Base-by-base conservation (phyloP, 768 basidiomycete species). In the Trametes gibbosa region DNA sequence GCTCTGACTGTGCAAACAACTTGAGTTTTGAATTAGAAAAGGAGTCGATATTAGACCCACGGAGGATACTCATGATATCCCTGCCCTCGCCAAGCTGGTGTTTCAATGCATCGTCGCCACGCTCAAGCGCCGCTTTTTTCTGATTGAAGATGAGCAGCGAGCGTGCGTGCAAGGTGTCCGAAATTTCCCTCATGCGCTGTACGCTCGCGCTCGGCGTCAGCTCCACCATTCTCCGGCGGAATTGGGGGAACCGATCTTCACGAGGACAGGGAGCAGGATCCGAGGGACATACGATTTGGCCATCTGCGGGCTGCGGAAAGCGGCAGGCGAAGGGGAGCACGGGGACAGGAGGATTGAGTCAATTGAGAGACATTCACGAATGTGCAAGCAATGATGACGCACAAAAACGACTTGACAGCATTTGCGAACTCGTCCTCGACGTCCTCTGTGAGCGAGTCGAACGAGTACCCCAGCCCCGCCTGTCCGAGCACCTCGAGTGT, bases 401-500 rank as follows among this genome's bases (percentile, higher is more conserved):
- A 69, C 66, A 66, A 66, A 46, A 68, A 57, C 8, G 59, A 58
- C 34, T 64, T 64, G 35, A 64, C 50, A 7, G 63, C 59, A 17
- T 37, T 49, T 10, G 61, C 58, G 39, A 59, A 64, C 8, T 56
- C 56, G 37, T 64, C 50, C 27, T 53, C 23, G 40, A 55, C 53
- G 47, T 64, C 63, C 40, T 61, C 43, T 5, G 50, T 56, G 12
- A 69, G 56, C 13, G 59, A 58, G 42, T 70, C 68, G 50, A 70
- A 69, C 32, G 68, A 66, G 47, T 63, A 46, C 3, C 68, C 68
- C 3, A 68, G 57, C 5, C 65, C 68, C 3, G 66, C 66, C 21
- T 69, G 69, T 4, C 69, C 66, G 35, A 70, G 59, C n/a, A 68
- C 67, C 59, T 83, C 80, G 14, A 82, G 71, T 19, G 81, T 79